phyloP scores from a whole-genome alignment of 768 basidiomycete species.

The Thelephora ganbajun region DNA sequence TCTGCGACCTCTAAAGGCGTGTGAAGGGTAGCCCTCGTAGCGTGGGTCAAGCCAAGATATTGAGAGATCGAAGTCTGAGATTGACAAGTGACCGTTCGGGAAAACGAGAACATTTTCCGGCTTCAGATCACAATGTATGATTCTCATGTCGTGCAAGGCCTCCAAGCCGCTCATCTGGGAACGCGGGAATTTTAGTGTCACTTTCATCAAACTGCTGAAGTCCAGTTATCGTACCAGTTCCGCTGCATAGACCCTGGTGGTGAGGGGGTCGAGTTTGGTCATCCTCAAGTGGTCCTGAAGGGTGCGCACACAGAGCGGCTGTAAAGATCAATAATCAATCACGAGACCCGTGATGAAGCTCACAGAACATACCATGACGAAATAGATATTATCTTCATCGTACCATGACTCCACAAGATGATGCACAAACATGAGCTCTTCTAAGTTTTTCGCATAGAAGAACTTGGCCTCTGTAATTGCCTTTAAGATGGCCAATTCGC shows the following conservation, averaged over 20 bases:
- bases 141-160: constrained; percentile 24
- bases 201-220: background rate
- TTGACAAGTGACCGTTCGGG: constrained; percentile 17
- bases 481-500: too few relatives aligned
- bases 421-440: too few relatives aligned
- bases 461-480: too few relatives aligned
- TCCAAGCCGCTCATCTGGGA: constrained; percentile 16
- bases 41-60: background rate
- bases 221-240: background rate
- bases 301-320: background rate
- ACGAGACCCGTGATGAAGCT: background rate
- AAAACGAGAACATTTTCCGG: constrained; percentile 35
- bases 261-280: background rate
- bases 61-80: constrained; percentile 31
- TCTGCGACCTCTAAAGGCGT: constrained; percentile 2
- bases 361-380: background rate
- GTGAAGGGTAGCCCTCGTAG: background rate
- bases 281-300: too few relatives aligned
- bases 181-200: background rate
- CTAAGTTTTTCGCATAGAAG: too few relatives aligned
- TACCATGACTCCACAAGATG: background rate
- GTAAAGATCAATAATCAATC: background rate
- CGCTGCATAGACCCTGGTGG: background rate
- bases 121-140: constrained; percentile 37
- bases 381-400: background rate